phyloP scores from a whole-genome alignment of 768 basidiomycete species.

The Phanerochaete carnosa region DNA sequence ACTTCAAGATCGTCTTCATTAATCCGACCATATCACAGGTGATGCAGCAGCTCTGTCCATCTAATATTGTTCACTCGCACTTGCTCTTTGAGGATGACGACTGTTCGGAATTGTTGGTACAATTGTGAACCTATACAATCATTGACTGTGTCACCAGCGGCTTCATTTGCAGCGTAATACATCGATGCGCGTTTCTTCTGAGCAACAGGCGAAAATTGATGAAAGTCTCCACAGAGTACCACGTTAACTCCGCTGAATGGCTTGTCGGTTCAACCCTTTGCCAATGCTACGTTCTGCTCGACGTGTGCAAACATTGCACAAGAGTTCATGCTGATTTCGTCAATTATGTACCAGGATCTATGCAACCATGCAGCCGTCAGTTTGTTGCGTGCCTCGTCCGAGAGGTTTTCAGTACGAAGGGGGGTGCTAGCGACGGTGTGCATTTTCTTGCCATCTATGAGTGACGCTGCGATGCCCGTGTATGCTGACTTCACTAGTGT shows the following conservation, averaged over 20 bases:
- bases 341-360: conserved; percentile 26
- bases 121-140: conserved; percentile 1
- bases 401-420: background rate
- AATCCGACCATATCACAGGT: background rate
- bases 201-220: conserved; percentile 44
- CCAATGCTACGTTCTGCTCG: conserved; percentile 14
- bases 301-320: conserved; percentile 21
- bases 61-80: conserved; percentile 26
- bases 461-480: conserved; percentile 37
- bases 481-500: conserved; percentile 34
- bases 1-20: background rate
- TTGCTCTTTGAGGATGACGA: conserved; percentile 37
- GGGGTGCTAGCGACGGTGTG: conserved; percentile 31
- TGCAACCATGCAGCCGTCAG: conserved; percentile 16
- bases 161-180: conserved; percentile 9
- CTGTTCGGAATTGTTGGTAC: conserved; percentile 21
- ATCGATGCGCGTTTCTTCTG: conserved; percentile 18
- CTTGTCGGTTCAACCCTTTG: background rate
- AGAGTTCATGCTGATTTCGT: conserved; percentile 39
- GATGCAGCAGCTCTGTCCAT: conserved; percentile 29
- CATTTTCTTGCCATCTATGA: conserved; percentile 34
- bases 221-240: conserved; percentile 38
- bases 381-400: background rate
- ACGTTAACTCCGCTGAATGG: conserved; percentile 38
- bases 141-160: background rate